These are phyloP conservation scores for Discostella stelligera DNA, from an alignment of 352 stramenopile species.

Conservation along the genomic window DNA sequence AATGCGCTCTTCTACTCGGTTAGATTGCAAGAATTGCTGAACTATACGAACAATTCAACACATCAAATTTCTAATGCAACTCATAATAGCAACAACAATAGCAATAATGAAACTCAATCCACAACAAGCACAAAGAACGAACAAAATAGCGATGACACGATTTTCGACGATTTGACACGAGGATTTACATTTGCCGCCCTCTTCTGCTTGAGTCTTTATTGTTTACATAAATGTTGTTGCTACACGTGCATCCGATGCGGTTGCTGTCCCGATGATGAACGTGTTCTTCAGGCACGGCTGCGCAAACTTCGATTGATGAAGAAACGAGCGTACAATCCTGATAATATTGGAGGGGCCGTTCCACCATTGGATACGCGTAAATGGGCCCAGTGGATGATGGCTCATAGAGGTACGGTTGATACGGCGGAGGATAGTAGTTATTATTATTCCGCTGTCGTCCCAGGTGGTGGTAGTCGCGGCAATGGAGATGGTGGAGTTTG, in stretches of 20 bases:
- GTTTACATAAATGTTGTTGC: constrained; percentile 18
- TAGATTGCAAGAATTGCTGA: background rate
- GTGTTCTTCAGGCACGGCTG: constrained; percentile 28
- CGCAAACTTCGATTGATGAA: constrained; percentile 26
- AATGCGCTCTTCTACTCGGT: background rate
- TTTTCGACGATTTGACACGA: constrained; percentile 41
- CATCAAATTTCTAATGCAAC: background rate
- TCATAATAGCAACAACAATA: background rate
- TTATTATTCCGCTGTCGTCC: background rate
- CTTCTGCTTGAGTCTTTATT: constrained; percentile 20
- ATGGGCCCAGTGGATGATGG: constrained; percentile 34
- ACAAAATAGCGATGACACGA: constrained; percentile 20
- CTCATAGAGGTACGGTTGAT: constrained; percentile 12
- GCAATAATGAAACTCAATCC: background rate
- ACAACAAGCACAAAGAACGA: background rate
- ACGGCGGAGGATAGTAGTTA: background rate
- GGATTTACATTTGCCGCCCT: constrained; percentile 36
- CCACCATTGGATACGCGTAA: constrained; percentile 29
- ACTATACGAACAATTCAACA: background rate
- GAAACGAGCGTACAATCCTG: constrained; percentile 28
- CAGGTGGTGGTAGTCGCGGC: background rate
- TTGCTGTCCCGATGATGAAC: constrained; percentile 28
- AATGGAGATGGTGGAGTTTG: constrained; percentile 15
- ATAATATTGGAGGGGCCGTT: background rate
- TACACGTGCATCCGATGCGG: constrained; percentile 36